Evolutionary conservation across 2,329 filamentous ascomycete species (phyloP).

Genomic region (Fusarium camptoceras): DNA sequence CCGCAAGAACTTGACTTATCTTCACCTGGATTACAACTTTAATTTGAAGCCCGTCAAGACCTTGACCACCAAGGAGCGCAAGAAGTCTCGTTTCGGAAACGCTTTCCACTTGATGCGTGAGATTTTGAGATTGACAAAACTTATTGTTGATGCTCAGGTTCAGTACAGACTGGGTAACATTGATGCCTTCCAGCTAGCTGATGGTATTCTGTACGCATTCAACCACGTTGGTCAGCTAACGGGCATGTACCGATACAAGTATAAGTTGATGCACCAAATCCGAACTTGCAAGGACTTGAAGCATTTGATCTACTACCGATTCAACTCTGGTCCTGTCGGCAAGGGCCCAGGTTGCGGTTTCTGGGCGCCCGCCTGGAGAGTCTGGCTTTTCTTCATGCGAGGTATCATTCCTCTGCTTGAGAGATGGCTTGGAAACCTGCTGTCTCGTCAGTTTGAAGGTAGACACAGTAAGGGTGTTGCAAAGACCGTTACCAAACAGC

Average conservation of each 20-base stretch:
- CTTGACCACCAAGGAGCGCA: slow-evolving; percentile 96
- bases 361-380: slow-evolving; percentile 98
- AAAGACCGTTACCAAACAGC: slow-evolving; percentile 98
- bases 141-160: slow-evolving; percentile 98
- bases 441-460: slow-evolving; percentile 97
- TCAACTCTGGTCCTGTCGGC: slow-evolving; percentile 95
- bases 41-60: slow-evolving; percentile 99
- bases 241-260: slow-evolving; percentile 99
- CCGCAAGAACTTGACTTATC: slow-evolving; percentile 96
- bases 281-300: slow-evolving; percentile 99
- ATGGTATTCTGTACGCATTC: slow-evolving; percentile 99
- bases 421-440: slow-evolving; percentile 95
- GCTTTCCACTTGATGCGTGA: slow-evolving; percentile 99
- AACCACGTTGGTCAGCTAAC: slow-evolving; percentile 98
- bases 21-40: slow-evolving; percentile 99
- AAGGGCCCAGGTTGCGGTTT: slow-evolving; percentile 98
- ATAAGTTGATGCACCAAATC: slow-evolving; percentile 99
- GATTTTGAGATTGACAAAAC: slow-evolving; percentile 92
- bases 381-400: slow-evolving; percentile 99
- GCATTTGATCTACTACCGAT: slow-evolving; percentile 98
- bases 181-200: slow-evolving; percentile 97
- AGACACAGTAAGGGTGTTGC: slow-evolving; percentile 98
- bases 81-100: slow-evolving; percentile 99
- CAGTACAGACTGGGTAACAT: slow-evolving; percentile 98
- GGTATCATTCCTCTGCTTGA: slow-evolving; percentile 97